These are phyloP conservation scores for Neurospora cerealis DNA, from an alignment of 495 filamentous ascomycete species.

Conservation along the genomic window DNA sequence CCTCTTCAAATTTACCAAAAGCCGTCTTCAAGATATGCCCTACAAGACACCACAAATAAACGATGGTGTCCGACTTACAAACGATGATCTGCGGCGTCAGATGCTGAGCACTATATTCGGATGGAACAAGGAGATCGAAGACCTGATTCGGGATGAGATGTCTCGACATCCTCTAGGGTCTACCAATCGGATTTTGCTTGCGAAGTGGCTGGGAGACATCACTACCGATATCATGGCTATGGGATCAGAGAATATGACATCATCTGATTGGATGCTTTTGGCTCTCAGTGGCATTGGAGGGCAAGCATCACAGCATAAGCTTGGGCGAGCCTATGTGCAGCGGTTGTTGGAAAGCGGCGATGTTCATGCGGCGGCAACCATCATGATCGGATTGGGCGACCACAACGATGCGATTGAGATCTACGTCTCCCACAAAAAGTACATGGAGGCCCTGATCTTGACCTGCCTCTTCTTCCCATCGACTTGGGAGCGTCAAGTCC, in stretches of 20 bases:
- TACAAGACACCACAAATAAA: constrained; percentile 56
- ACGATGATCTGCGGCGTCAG: constrained; percentile 77
- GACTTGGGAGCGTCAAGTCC: constrained; percentile 85
- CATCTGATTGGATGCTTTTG: constrained; percentile 93
- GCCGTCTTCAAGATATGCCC: constrained; percentile 68
- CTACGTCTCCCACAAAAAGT: constrained; percentile 83
- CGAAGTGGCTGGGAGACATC: constrained; percentile 87
- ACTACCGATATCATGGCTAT: constrained; percentile 73
- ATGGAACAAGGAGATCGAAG: constrained; percentile 79
- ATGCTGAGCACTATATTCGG: constrained; percentile 95
- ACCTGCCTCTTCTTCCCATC: constrained; percentile 61
- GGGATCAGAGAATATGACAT: constrained; percentile 70
- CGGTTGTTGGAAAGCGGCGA: constrained; percentile 82
- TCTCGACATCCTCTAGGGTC: constrained; percentile 61
- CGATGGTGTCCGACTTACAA: constrained; percentile 56
- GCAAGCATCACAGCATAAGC: constrained; percentile 72
- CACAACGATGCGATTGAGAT: constrained; percentile 93
- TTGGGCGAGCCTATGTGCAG: constrained; percentile 87
- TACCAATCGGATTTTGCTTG: constrained; percentile 64
- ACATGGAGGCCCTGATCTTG: constrained; percentile 81
- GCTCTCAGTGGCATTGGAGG: constrained; percentile 82
- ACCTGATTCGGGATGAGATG: constrained; percentile 80
- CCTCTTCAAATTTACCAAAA: constrained; percentile 57
- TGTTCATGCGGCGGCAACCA: constrained; percentile 81
- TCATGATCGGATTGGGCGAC: constrained; percentile 85